These are phyloP conservation scores for Eutrema heterophyllum DNA, from an alignment of 345 rosid species.

Conservation along the genomic window DNA sequence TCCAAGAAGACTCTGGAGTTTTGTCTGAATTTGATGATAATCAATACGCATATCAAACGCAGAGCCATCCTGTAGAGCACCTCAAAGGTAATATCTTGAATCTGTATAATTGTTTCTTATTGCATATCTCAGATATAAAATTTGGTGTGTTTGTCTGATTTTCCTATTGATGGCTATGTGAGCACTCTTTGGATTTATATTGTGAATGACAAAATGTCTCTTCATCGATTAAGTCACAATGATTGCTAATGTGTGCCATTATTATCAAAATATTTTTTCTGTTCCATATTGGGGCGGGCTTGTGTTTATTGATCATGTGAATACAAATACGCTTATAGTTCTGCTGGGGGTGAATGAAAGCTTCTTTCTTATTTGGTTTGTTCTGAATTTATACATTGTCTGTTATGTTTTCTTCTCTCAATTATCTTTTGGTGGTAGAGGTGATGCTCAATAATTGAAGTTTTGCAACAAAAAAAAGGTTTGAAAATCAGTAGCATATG, in stretches of 20 bases:
- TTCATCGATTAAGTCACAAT: not conserved
- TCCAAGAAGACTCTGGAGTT: slow-evolving; percentile 56
- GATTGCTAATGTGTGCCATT: not conserved
- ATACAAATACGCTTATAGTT: not conserved
- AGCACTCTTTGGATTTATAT: not conserved
- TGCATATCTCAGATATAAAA: not conserved
- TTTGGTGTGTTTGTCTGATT: not conserved
- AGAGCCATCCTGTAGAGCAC: slow-evolving; percentile 51
- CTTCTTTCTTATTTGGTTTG: not conserved
- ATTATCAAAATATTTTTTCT: not conserved
- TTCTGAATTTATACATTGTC: not conserved
- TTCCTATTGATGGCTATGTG: not conserved
- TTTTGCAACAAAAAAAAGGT: not conserved
- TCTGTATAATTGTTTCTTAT: not conserved
- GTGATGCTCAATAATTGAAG: not conserved
- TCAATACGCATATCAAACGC: slow-evolving; percentile 54
- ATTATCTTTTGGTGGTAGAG: slow-evolving; percentile 11
- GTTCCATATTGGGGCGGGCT: not conserved
- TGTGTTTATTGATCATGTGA: not conserved
- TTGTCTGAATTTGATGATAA: slow-evolving; percentile 52
- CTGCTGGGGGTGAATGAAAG: not conserved
- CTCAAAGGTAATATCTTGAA: slow-evolving; percentile 43
- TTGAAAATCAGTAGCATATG: not conserved
- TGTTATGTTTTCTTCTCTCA: slow-evolving; percentile 3
- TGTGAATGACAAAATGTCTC: not conserved